Base-by-base conservation (phyloP, 192 early-diverging fungal genomes). In the Podila clonocystis region DNA sequence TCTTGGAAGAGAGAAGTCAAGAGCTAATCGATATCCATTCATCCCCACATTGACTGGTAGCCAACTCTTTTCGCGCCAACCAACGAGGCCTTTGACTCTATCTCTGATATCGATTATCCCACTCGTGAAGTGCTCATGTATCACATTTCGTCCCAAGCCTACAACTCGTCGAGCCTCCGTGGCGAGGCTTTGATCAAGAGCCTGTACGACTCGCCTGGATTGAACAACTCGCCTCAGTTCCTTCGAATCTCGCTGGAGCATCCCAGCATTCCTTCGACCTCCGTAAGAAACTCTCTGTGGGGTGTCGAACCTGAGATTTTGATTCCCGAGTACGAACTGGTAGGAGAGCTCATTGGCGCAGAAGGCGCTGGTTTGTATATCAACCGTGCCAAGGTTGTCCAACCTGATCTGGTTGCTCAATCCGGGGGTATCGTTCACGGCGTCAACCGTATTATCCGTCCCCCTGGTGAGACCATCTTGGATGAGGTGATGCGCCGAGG, bases 51-150 rank as follows among this genome's bases (percentile, higher is more conserved):
- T 41, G 20, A 9, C 52, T 7, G 20, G 19, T n/a, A 77, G 75
- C 48, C 67, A 9, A 77, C 75, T 22, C 49, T 77, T 15, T 77
- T 77, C 57, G 75, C 75, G 19, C 75, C 75, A 1, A 71, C 68
- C 22, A 77, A 77, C 68, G 68, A 71, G 9, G 75, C 75, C 8
- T 77, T 77, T 26, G 75, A 77, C 48, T 77, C 68, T 4, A 48
- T 77, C 57, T 62, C 57, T 5, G 75, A 77, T 22, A 67, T 65
- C 19, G 75, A 77, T 5, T 70, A 62, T 41, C 68, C 75, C 1
- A 70, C 68, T 1, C 68, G 49, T 5, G 68, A 77, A 2, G 63
- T 77, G 17, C 58, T 77, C 49, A 70, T 77, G 75, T 77, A 77
- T n/a, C 75, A 77, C 62, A 62, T 77, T 13, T 13, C 68, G 4